Base-by-base conservation (phyloP, 1,284 basidiomycete species). In the Cystobasidiaceae sp. region DNA sequence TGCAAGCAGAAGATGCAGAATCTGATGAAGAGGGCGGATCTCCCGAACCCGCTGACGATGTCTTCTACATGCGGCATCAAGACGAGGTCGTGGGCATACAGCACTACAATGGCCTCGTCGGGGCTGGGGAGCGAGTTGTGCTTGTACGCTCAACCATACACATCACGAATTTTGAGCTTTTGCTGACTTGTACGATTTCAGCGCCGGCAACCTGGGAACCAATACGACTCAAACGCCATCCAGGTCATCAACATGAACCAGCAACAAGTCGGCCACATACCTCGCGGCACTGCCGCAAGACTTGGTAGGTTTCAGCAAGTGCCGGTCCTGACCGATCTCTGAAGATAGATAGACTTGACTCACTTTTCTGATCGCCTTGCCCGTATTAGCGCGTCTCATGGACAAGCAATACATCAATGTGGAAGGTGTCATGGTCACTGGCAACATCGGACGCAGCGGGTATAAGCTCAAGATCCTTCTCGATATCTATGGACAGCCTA, bases 11-110 rank as follows among this genome's bases (percentile, higher is more conserved):
- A 43, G 5, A 34, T 37, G 27, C 30, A 13, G 51, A 54, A 45
- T 37, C 52, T 4, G 48, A 44, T 30, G 50, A 62, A 27, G 48
- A 48, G 19, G 45, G 32, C 21, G 50, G 43, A n/a, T n/a, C n/a
- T n/a, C n/a, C n/a, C n/a, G n/a, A n/a, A 25, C 49, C 50, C 13
- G 48, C 28, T 1, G 60, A 62, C 19, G 60, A 62, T 27, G 60
- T 62, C 11, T 62, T 62, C 60, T 62, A 62, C 28, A n/a, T 62
- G 48, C 60, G 60, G 0, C 41, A 51, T 25, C 50, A 39, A 15
- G 50, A 48, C n/a, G 60, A 62, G 8, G 60, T 62, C 15, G 60
- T 62, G 13, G 60, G 60, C 8, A 62, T 62, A 9, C 48, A 51
- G 50, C 60, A 62, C 28, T 62, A 62, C 37, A 27, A 43, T 37